phyloP scores from a whole-genome alignment of 2,329 filamentous ascomycete species.

The Magnaporthiopsis rhizophila region DNA sequence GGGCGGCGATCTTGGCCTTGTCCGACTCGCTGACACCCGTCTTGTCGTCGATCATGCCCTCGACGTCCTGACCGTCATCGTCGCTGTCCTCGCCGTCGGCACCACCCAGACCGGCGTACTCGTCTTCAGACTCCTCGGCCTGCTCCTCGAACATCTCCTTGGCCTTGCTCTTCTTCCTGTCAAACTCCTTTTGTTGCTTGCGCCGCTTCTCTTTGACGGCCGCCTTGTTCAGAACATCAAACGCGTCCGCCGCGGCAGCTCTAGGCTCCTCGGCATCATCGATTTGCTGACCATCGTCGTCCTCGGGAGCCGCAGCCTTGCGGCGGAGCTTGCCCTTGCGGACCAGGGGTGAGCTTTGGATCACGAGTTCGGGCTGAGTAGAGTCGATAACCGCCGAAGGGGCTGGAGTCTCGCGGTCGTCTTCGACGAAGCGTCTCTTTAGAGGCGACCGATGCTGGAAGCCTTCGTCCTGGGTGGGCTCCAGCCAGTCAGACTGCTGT shows the following conservation, averaged over 20 bases:
- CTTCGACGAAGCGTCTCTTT: conserved; percentile 55
- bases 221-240: conserved; percentile 34
- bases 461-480: conserved; percentile 74
- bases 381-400: conserved; percentile 24
- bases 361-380: conserved; percentile 33
- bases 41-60: conserved; percentile 86
- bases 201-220: conserved; percentile 46
- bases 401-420: conserved; percentile 15
- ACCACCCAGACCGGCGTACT: conserved; percentile 91
- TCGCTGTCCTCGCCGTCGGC: conserved; percentile 79
- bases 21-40: conserved; percentile 67
- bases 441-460: conserved; percentile 68
- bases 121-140: conserved; percentile 95
- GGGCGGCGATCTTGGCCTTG: conserved; percentile 72
- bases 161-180: conserved; percentile 82
- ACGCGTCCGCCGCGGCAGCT: conserved; percentile 6
- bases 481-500: conserved; percentile 61
- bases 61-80: conserved; percentile 64
- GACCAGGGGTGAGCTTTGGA: conserved; percentile 51
- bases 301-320: conserved; percentile 18
- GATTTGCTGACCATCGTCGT: conserved; percentile 12
- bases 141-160: conserved; percentile 86
- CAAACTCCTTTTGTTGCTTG: conserved; percentile 48
- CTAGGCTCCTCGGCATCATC: not conserved
- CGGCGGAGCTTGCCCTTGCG: conserved; percentile 48